phyloP scores from a whole-genome alignment of 495 filamentous ascomycete genomes.

The Neurospora hispaniola region DNA sequence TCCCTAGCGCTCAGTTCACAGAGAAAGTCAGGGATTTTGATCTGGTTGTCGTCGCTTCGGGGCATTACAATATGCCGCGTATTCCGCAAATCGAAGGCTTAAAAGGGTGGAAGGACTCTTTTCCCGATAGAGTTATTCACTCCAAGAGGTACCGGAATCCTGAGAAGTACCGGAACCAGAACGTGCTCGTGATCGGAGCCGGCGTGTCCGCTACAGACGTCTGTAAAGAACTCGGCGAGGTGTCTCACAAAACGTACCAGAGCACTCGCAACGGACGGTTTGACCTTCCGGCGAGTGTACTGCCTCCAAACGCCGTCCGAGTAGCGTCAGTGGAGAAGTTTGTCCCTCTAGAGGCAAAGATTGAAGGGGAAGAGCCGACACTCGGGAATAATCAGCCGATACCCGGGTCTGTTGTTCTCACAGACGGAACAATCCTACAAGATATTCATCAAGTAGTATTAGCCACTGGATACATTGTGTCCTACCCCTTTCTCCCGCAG shows the following conservation, averaged over 20 bases:
- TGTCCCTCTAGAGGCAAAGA: constrained; percentile 5
- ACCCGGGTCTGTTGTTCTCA: constrained; percentile 18
- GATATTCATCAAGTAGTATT: constrained; percentile 46
- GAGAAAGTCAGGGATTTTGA: constrained; percentile 36
- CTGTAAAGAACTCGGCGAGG: constrained; percentile 41
- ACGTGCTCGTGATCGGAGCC: constrained; percentile 49
- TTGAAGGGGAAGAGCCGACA: constrained; percentile 4
- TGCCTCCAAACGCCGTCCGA: constrained; percentile 40
- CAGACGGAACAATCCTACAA: constrained; percentile 31
- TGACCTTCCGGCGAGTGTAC: constrained; percentile 38
- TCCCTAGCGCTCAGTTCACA: not conserved
- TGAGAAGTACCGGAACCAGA: constrained; percentile 34
- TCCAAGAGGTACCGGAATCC: constrained; percentile 52
- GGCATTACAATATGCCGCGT: constrained; percentile 48
- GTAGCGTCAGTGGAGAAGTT: constrained; percentile 39
- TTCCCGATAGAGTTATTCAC: constrained; percentile 42
- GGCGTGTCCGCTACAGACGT: constrained; percentile 53
- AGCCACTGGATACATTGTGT: constrained; percentile 56
- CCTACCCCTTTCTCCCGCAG: constrained; percentile 45
- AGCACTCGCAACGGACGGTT: constrained; percentile 46
- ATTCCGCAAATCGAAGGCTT: constrained; percentile 47
- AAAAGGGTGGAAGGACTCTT: constrained; percentile 39
- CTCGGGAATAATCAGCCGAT: constrained; percentile 3
- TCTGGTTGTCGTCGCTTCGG: constrained; percentile 46
- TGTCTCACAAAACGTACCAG: constrained; percentile 45